A percentile compares a stretch with the other conserved stretches of the same genome.
Evolutionary conservation across 208 protist species (phyloP).

Genomic region (Herpetomonas tarakana): DNA sequence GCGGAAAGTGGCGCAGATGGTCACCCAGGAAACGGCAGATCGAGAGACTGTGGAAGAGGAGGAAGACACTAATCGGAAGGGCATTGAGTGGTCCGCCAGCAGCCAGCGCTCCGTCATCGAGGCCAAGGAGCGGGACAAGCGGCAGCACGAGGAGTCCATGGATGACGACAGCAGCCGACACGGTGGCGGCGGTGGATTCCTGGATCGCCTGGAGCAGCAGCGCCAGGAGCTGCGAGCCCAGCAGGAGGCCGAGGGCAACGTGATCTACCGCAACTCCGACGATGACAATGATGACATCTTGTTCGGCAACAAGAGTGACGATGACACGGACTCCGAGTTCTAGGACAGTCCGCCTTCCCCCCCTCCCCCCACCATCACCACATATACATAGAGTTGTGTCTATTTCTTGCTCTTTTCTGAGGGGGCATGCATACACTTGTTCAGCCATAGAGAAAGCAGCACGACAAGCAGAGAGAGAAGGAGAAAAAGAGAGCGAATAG

Average conservation of each 20-base stretch:
- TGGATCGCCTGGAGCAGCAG: slow-evolving; percentile 12
- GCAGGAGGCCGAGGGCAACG: slow-evolving; percentile 23
- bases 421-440: no score
- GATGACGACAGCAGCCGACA: slow-evolving; percentile 15
- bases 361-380: background rate
- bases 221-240: slow-evolving; percentile 10
- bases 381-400: no score
- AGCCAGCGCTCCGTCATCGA: slow-evolving; percentile 36
- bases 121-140: slow-evolving; percentile 19
- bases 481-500: no score
- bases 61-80: slow-evolving; percentile 31
- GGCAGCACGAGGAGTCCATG: background rate
- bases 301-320: slow-evolving; percentile 12
- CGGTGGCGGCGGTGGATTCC: slow-evolving; percentile 3
- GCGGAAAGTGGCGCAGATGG: no score
- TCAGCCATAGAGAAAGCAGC: no score
- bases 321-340: slow-evolving; percentile 17
- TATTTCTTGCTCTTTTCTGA: no score
- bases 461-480: no score
- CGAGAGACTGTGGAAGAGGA: slow-evolving; percentile 10
- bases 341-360: background rate
- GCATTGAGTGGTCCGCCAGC: slow-evolving; percentile 58
- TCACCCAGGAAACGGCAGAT: slow-evolving; percentile 1
- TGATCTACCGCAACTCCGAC: slow-evolving; percentile 24
- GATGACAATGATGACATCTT: slow-evolving; percentile 19